These are phyloP conservation scores for Ajuga reptans DNA, from an alignment of 305 asterid genomes.

Conservation along the genomic window DNA sequence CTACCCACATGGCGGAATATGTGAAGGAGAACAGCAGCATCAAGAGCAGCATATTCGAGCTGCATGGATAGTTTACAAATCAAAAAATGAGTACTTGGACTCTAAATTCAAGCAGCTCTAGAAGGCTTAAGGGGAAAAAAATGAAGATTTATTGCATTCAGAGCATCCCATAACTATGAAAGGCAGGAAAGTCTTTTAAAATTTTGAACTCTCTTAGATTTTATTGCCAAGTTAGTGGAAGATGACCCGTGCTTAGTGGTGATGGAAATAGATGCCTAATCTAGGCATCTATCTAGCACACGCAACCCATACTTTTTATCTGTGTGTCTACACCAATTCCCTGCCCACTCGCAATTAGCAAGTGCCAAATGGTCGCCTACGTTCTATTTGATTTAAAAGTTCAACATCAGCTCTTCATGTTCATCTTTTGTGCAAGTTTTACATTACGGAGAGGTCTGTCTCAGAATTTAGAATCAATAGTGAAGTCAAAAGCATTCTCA, in stretches of 20 bases:
- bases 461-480: too few relatives aligned
- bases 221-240: background rate
- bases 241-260: background rate
- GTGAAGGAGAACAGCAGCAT: conserved; percentile 89
- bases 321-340: background rate
- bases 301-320: background rate
- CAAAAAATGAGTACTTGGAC: background rate
- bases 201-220: background rate
- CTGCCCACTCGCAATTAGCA: background rate
- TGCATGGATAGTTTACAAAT: conserved; percentile 30
- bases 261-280: background rate
- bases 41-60: conserved; percentile 96
- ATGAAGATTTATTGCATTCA: background rate
- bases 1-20: conserved; percentile 65
- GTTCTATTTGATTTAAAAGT: background rate
- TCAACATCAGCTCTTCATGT: too few relatives aligned
- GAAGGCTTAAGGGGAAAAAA: background rate
- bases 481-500: too few relatives aligned
- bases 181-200: background rate
- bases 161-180: background rate
- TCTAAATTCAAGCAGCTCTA: conserved; percentile 13
- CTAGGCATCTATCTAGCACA: too few relatives aligned
- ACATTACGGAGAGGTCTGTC: too few relatives aligned
- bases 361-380: background rate
- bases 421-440: too few relatives aligned